These are phyloP conservation scores for Podospora didyma DNA, from an alignment of 495 filamentous ascomycete genomes.

Conservation along the genomic window DNA sequence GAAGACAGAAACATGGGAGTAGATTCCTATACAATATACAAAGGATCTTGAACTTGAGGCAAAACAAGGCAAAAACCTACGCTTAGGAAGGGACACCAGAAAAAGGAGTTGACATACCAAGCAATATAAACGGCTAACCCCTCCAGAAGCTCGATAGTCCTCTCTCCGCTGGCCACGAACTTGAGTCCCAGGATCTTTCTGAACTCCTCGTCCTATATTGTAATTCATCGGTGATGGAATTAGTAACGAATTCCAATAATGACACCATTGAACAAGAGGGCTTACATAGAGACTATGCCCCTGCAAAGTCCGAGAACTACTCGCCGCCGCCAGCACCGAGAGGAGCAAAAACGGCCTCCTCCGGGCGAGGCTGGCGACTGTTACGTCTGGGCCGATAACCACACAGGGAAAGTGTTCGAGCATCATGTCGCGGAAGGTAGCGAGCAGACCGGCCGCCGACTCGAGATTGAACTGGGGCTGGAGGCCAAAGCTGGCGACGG, in stretches of 20 bases:
- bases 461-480: slow-evolving; percentile 48
- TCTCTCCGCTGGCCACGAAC: slow-evolving; percentile 44
- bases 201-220: slow-evolving; percentile 46
- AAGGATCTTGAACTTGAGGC: background rate
- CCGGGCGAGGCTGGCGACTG: slow-evolving; percentile 33
- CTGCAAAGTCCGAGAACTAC: slow-evolving; percentile 37
- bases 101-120: slow-evolving; percentile 39
- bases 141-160: slow-evolving; percentile 41
- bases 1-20: too few species aligned
- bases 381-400: slow-evolving; percentile 26
- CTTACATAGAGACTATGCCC: slow-evolving; percentile 17
- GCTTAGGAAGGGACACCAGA: background rate
- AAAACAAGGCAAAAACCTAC: too few species aligned
- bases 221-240: background rate
- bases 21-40: background rate
- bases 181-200: slow-evolving; percentile 45
- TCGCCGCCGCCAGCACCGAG: slow-evolving; percentile 42
- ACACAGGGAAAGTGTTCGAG: slow-evolving; percentile 38
- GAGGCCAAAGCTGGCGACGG: slow-evolving; percentile 26
- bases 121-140: slow-evolving; percentile 42
- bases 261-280: background rate
- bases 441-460: slow-evolving; percentile 38
- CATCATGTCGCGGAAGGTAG: slow-evolving; percentile 33
- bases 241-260: too few species aligned
- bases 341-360: slow-evolving; percentile 41